These are phyloP conservation scores for Dactylellina leptospora DNA, from an alignment of 2,329 filamentous ascomycete genomes.

Conservation along the genomic window DNA sequence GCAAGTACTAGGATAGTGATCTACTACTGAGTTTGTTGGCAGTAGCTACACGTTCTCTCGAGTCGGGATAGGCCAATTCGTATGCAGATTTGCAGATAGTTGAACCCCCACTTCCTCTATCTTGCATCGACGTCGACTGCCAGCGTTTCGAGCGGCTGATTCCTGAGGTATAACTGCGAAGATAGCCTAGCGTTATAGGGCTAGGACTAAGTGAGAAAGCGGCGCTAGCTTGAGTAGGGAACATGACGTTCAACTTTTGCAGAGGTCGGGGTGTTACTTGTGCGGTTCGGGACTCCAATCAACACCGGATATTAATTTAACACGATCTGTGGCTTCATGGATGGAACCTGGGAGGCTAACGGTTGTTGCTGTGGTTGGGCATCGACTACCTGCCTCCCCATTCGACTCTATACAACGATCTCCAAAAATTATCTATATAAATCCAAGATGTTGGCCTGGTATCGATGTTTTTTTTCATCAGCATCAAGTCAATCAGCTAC, in stretches of 20 bases:
- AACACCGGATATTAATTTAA: slow-evolving; percentile 20
- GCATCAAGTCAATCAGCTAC: slow-evolving; percentile 1
- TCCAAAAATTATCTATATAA: slow-evolving; percentile 6
- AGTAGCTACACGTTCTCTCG: no score
- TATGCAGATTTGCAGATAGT: no score
- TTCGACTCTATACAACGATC: background rate
- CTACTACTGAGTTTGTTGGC: no score
- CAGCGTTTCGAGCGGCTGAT: background rate
- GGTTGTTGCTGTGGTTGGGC: background rate
- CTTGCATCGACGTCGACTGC: slow-evolving; percentile 1
- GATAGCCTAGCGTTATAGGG: background rate
- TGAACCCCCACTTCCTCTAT: no score
- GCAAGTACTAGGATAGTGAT: no score
- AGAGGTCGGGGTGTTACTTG: background rate
- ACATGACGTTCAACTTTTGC: background rate
- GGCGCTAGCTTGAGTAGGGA: background rate
- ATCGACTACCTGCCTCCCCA: slow-evolving; percentile 1
- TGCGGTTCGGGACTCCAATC: slow-evolving; percentile 4
- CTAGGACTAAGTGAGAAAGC: background rate
- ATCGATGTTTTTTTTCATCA: background rate
- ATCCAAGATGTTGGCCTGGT: background rate
- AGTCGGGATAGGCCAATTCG: no score
- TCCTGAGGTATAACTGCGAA: background rate
- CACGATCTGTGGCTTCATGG: background rate
- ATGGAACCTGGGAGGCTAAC: background rate